Base-by-base conservation (phyloP, 1,139 yeast species). In the Hyphopichia fennica region DNA sequence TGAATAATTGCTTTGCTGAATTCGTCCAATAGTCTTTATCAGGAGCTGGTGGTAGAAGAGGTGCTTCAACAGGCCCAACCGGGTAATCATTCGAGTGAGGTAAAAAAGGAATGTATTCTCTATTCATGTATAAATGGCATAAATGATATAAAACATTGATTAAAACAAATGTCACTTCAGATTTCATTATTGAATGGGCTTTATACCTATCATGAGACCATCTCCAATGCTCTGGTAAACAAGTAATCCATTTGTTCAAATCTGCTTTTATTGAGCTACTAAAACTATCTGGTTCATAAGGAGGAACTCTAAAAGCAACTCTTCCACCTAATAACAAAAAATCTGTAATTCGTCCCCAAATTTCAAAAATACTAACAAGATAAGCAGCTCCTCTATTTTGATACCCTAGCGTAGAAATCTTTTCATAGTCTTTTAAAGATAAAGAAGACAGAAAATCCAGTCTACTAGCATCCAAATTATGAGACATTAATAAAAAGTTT, bases 61-160 rank as follows among this genome's bases (percentile, higher is more conserved):
- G 43, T 9, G 32, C 27, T 16, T 41, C 43, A 3, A 39, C 34
- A 9, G 43, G 43, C 2, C 43, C 43, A 4, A 34, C 31, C 6
- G 41, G 41, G 11, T 11, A 17, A 22, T 41, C 38, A 34, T 41
- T 41, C 16, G 41, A 38, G 25, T 37, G 38, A 9, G 43, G 43
- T 15, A 41, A 32, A 17, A 41, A 41, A 6, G 43, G 43, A 29
- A 33, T 34, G 23, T 41, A 41, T 23, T 41, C 43, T 38, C 41
- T 27, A n/a, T 36, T 23, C 6, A 41, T 32, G 16, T 33, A 38
- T 11, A 41, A 18, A 18, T 37, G 34, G 22, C 43, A 41, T 14
- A 41, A 28, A 27, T 34, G 22, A 31, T 38, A 38, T 10, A 30
- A 29, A 10, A 34, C 31, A 15, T 41, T 41, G n/a, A 41, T 19